Percentiles rank a stretch among this genome's conserved stretches.
These are phyloP conservation scores for Acer negundo DNA, from an alignment of 345 rosid species.

Conservation along the genomic window DNA sequence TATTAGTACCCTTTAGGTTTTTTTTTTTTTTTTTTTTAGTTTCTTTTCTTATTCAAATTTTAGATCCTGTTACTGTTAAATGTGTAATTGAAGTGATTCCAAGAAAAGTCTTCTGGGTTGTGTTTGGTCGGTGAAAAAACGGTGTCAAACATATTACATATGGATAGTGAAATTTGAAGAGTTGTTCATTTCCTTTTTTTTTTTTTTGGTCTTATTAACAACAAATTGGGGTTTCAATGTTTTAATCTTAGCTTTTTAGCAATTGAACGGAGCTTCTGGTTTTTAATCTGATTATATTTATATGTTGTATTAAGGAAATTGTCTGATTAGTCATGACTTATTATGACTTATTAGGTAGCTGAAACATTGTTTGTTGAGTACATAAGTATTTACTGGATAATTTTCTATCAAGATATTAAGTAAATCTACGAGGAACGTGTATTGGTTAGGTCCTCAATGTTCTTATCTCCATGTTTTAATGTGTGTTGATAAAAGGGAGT, in stretches of 20 bases:
- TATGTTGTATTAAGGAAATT: too few species aligned
- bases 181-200: not conserved
- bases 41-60: not conserved
- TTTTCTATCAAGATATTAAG: not conserved
- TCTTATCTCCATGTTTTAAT: not conserved
- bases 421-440: not conserved
- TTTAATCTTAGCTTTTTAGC: not conserved
- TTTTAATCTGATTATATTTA: not conserved
- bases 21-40: not conserved
- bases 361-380: not conserved
- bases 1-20: not conserved
- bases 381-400: not conserved
- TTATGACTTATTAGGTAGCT: not conserved
- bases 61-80: slow-evolving; percentile 13
- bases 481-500: not conserved
- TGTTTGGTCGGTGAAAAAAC: slow-evolving; percentile 15
- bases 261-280: slow-evolving; percentile 9
- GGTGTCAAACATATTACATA: not conserved
- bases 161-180: not conserved
- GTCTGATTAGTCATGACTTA: not conserved
- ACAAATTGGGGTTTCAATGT: not conserved
- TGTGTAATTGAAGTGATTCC: slow-evolving; percentile 2
- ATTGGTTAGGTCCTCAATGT: not conserved
- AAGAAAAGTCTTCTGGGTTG: slow-evolving; percentile 3
- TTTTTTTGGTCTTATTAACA: not conserved